Percentiles rank a stretch among this genome's conserved stretches.
Conservation (phyloP, 768 basidiomycete species). For the Pulveroboletus sp. region DNA sequence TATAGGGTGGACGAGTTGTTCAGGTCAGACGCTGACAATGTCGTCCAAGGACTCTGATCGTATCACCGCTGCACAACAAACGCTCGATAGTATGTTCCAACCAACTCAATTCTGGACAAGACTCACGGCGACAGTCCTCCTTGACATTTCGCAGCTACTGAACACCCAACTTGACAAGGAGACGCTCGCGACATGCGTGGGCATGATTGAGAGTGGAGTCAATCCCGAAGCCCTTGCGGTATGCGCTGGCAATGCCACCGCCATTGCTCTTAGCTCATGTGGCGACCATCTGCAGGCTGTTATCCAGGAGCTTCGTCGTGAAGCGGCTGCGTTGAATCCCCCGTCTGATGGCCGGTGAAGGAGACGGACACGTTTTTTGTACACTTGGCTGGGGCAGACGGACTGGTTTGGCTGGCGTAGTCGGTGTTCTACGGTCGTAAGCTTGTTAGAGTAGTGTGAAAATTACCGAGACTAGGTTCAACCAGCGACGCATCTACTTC, state of each 20-base stretch:
- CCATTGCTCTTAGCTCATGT: slow-evolving; percentile 1
- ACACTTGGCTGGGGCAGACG: slow-evolving; percentile 6
- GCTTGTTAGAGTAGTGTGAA: slow-evolving; percentile 22
- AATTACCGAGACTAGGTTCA: slow-evolving; percentile 6
- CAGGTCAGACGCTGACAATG: too few species aligned
- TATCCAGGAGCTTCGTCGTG: slow-evolving; percentile 78
- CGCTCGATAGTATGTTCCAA: slow-evolving; percentile 59
- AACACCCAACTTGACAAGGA: slow-evolving; percentile 89
- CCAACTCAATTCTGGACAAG: background rate
- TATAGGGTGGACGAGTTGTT: slow-evolving; percentile 2
- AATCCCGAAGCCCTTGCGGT: slow-evolving; percentile 93
- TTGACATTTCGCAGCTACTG: slow-evolving; percentile 85
- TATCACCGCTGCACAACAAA: slow-evolving; percentile 63
- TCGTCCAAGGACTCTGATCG: slow-evolving; percentile 56
- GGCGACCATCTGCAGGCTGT: slow-evolving; percentile 48
- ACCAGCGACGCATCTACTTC: background rate
- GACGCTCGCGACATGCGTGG: slow-evolving; percentile 87
- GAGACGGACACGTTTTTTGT: slow-evolving; percentile 9
- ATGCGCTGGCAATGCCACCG: slow-evolving; percentile 27
- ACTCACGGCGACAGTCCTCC: slow-evolving; percentile 53
- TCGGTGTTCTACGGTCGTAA: slow-evolving; percentile 17
- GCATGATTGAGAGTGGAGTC: slow-evolving; percentile 89
- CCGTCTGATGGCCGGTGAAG: slow-evolving; percentile 26
- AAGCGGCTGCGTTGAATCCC: slow-evolving; percentile 45
- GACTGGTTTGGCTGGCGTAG: slow-evolving; percentile 21